phyloP scores from a whole-genome alignment of 495 filamentous ascomycete genomes.

The Podospora comata region DNA sequence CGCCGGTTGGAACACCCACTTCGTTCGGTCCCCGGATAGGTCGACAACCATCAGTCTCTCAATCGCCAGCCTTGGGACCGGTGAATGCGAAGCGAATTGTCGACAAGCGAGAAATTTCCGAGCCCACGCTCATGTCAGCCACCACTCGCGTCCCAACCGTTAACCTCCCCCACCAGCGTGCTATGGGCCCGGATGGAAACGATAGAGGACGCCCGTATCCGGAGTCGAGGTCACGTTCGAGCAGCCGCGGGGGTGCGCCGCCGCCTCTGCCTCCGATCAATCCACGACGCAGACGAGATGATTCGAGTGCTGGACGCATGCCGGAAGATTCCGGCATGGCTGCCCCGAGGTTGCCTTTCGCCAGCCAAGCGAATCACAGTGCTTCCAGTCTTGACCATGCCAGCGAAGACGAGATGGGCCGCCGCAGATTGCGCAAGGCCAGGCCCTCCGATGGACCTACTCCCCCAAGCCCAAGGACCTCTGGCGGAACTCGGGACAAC shows the following conservation, averaged over 20 bases:
- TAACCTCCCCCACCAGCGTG: constrained; percentile 47
- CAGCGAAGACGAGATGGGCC: constrained; percentile 49
- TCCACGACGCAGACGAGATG: constrained; percentile 60
- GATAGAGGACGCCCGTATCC: constrained; percentile 26
- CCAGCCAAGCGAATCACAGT: constrained; percentile 24
- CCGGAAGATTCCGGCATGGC: constrained; percentile 45
- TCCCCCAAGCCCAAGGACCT: constrained; percentile 47
- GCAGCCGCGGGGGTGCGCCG: constrained; percentile 24
- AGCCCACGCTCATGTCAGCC: constrained; percentile 73
- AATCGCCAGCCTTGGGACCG: constrained; percentile 40
- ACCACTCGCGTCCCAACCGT: constrained; percentile 71
- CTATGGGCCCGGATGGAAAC: constrained; percentile 14
- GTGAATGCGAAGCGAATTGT: constrained; percentile 56
- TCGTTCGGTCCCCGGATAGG: constrained; percentile 24
- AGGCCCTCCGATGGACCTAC: constrained; percentile 31
- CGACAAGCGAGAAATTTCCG: constrained; percentile 75
- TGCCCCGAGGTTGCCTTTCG: constrained; percentile 24
- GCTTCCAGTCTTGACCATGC: constrained; percentile 28
- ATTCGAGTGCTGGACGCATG: constrained; percentile 51
- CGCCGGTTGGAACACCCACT: constrained; percentile 31
- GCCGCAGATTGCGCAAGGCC: constrained; percentile 53
- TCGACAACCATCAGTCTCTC: constrained; percentile 42
- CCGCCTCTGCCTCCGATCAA: constrained; percentile 70
- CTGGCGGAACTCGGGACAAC: constrained; percentile 44
- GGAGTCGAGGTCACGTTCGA: constrained; percentile 43